phyloP scores from a whole-genome alignment of 2,329 filamentous ascomycete genomes.

The Metarhizium brunneum region DNA sequence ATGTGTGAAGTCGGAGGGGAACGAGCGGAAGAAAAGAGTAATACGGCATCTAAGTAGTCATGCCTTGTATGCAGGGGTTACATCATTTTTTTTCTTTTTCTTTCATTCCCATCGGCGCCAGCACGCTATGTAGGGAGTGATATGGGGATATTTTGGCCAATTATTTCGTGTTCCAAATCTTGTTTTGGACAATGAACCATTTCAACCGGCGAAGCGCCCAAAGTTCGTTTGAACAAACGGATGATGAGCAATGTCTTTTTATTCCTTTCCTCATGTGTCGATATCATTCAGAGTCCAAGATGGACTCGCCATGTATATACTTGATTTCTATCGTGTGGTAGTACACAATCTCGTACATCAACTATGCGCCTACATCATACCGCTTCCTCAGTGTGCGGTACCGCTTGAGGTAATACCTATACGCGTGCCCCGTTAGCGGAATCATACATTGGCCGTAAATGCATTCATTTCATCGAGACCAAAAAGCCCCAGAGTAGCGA shows the following conservation, averaged over 20 bases:
- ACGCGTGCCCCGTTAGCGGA: conserved; percentile 1
- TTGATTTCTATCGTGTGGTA: not conserved
- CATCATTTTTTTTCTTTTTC: not conserved
- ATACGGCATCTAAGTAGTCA: conserved; percentile 3
- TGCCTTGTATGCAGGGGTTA: not conserved
- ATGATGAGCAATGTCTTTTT: not conserved
- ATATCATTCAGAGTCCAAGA: not conserved
- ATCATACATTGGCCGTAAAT: not conserved
- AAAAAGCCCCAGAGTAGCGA: not conserved
- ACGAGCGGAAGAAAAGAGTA: not conserved
- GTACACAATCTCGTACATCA: not conserved
- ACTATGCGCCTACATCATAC: conserved; percentile 46
- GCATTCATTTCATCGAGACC: not conserved
- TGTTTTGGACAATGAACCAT: not conserved
- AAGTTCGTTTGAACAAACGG: not conserved
- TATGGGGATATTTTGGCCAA: not conserved
- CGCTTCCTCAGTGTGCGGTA: conserved; percentile 78
- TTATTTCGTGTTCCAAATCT: not conserved
- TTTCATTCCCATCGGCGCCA: not conserved
- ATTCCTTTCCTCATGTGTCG: not conserved
- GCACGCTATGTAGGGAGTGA: not conserved
- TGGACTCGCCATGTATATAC: not conserved
- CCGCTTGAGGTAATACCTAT: conserved; percentile 82
- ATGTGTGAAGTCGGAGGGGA: not conserved
- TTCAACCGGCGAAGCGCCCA: not conserved